These are phyloP conservation scores for Komagataella kurtzmanii DNA, from an alignment of 805 yeast genomes.

Conservation along the genomic window DNA sequence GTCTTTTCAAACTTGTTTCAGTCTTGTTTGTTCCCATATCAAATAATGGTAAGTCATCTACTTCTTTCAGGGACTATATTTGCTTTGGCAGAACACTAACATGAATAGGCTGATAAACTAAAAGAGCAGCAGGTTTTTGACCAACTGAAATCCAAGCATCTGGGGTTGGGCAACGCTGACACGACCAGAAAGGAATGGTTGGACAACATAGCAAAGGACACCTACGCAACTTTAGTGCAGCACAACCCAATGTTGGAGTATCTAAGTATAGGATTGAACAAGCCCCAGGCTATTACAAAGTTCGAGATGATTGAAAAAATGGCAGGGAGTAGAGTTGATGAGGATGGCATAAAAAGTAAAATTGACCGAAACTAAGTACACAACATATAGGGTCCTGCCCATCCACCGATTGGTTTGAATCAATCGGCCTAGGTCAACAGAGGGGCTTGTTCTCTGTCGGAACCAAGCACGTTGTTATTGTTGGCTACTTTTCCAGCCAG, in stretches of 20 bases:
- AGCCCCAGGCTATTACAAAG: slow-evolving; percentile 21
- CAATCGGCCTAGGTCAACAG: slow-evolving; percentile 10
- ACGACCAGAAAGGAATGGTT: slow-evolving; percentile 63
- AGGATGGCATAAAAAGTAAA: background rate
- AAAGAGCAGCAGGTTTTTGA: slow-evolving; percentile 46
- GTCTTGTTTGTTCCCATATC: background rate
- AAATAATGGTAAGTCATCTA: background rate
- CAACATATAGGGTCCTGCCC: background rate
- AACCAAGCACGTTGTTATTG: slow-evolving; percentile 1
- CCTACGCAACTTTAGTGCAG: slow-evolving; percentile 46
- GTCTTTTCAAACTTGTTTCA: background rate
- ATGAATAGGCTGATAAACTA: slow-evolving; percentile 48
- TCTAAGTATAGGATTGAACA: slow-evolving; percentile 36
- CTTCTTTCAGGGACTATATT: background rate
- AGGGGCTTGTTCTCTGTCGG: slow-evolving; percentile 18
- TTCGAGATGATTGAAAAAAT: slow-evolving; percentile 24
- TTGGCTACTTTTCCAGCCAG: slow-evolving; percentile 5
- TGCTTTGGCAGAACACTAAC: background rate
- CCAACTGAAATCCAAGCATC: slow-evolving; percentile 42
- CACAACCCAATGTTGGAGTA: slow-evolving; percentile 43
- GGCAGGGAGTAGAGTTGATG: slow-evolving; percentile 14
- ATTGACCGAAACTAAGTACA: slow-evolving; percentile 1
- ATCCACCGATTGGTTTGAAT: background rate
- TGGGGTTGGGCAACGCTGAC: slow-evolving; percentile 67
- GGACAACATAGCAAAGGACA: slow-evolving; percentile 52